These are phyloP conservation scores for Haplosporangium gracile DNA, from an alignment of 192 early-diverging fungal species.

Conservation along the genomic window DNA sequence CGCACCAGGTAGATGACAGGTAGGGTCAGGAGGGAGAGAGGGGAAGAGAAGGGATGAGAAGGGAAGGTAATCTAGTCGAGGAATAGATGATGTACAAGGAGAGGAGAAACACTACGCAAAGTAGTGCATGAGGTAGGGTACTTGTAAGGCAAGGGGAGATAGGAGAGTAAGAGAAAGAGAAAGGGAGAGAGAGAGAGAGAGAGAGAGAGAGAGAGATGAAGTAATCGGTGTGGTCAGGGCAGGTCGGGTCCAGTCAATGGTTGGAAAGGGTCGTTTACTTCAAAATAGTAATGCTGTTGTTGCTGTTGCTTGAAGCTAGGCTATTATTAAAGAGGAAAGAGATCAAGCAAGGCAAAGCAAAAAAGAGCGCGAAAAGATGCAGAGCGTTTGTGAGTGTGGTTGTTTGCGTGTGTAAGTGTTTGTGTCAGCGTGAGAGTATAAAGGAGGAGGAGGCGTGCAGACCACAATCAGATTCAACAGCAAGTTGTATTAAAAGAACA, in stretches of 20 bases:
- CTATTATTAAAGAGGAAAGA: slow-evolving; percentile 5
- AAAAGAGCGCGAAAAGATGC: not conserved
- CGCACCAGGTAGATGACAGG: not conserved
- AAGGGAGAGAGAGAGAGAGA: not conserved
- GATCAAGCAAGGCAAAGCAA: not conserved
- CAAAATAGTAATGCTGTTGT: not conserved
- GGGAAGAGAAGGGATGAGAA: slow-evolving; percentile 1
- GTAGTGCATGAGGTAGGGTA: not conserved
- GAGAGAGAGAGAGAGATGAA: not conserved
- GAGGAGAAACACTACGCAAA: not conserved
- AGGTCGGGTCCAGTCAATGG: slow-evolving; percentile 14
- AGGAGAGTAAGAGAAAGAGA: not conserved
- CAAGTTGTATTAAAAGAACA: not conserved
- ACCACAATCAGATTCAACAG: not conserved
- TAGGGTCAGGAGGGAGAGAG: not conserved
- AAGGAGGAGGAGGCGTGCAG: not conserved
- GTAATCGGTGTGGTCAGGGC: not conserved
- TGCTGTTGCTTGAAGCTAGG: not conserved
- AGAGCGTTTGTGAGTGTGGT: not conserved
- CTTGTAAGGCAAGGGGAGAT: not conserved
- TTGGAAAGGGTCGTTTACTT: slow-evolving; percentile 8
- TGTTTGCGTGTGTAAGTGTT: too few species aligned
- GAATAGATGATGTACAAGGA: not conserved
- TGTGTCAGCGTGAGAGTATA: not conserved
- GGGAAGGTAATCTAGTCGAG: not conserved